Evolutionary conservation across 2,329 filamentous ascomycete species (phyloP), one percentile per base, ranked within the genome.

Genomic region (Ceratocystis cubensis): DNA sequence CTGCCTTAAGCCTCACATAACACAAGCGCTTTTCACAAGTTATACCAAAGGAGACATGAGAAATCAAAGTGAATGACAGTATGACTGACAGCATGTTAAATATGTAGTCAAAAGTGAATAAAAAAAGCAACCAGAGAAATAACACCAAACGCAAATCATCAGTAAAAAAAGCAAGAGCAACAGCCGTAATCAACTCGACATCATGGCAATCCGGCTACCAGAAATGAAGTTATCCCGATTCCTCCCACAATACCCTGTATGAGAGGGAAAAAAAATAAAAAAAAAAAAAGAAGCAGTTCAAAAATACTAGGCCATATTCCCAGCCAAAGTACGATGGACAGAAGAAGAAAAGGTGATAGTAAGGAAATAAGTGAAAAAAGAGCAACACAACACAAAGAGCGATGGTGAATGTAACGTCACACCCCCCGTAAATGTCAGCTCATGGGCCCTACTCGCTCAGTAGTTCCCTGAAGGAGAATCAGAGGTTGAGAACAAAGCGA

Each of bases 401-500:
- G 67, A 64, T 5, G 48, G 48, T 53, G 22, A 15, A 63, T 20
- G 22, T 22, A 6, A 46, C 46, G n/a, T 41, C n/a, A 10, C 7
- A 45, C 25, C 17, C 48, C 46, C 30, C 1, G 63, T 57, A 10
- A 44, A 22, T 25, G 28, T 25, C 61, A 50, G 20, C 17, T 37
- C 17, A n/a, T 20, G 56, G 33, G 7, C 15, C 33, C 28, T 59
- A 59, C 56, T 33, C 28, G 30, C 30, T 59, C 30, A 59, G 56
- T 59, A 59, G 8, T 30, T 28, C 25, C 56, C 56, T 15, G 13
- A 57, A 57, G 53, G 56, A n/a, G 56, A 66, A 48, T 57, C 57
- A 30, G 64, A 69, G 53, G 71, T 67, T 63, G 69, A 69, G 73
- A 85, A 85, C 63, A 78, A 71, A 30, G 83, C 82, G 67, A 88